Conservation (phyloP, 306 rosid genomes). For the Quercus dentata region DNA sequence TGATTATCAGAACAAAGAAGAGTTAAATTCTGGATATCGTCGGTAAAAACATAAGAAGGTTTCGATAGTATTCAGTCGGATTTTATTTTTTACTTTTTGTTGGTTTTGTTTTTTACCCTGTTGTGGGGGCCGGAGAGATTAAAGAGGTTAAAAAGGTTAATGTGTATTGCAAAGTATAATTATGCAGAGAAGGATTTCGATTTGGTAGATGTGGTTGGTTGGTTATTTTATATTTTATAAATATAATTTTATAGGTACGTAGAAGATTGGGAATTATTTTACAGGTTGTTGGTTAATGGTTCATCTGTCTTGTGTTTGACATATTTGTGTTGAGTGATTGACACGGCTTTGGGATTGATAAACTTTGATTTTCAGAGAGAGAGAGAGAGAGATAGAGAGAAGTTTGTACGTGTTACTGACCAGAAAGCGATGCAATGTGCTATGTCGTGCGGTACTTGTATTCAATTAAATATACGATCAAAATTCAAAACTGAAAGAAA, state of each 20-base stretch:
- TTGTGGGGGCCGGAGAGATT: no score
- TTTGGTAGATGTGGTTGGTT: background rate
- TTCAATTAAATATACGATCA: constrained; percentile 9
- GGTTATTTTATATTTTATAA: background rate
- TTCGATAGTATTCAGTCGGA: no score
- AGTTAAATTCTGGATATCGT: no score
- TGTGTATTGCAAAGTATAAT: background rate
- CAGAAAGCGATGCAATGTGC: constrained; percentile 25
- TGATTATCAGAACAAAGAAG: background rate
- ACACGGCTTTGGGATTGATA: constrained; percentile 40
- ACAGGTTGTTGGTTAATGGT: constrained; percentile 12
- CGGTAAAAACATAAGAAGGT: no score
- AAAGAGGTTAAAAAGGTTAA: background rate
- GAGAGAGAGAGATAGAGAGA: background rate
- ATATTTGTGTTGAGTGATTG: constrained; percentile 32
- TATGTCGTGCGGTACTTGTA: background rate
- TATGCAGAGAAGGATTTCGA: background rate
- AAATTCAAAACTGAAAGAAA: background rate
- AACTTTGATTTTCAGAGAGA: constrained; percentile 7
- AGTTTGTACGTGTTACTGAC: constrained; percentile 16
- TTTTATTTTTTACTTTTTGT: no score
- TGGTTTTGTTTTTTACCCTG: no score
- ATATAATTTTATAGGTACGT: background rate
- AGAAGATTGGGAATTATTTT: background rate
- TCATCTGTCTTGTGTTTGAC: constrained; percentile 34